These are phyloP conservation scores for Bruguiera hainesii DNA, from an alignment of 441 rosid genomes.

Conservation along the genomic window DNA sequence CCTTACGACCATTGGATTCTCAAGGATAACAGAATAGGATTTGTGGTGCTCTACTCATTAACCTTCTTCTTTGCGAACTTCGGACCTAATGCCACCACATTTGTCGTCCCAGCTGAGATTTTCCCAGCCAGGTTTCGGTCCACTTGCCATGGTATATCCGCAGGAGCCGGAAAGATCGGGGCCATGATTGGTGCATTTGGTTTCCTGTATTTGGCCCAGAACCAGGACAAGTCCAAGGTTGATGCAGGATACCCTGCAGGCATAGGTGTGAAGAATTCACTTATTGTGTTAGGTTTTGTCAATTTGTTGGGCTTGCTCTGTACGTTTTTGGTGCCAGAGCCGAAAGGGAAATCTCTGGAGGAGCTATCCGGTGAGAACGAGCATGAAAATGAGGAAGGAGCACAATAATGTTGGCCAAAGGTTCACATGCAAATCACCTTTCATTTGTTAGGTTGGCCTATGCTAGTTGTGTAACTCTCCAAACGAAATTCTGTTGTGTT, in stretches of 20 bases:
- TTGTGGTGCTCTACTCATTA: slow-evolving; percentile 48
- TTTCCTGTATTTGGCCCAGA: slow-evolving; percentile 57
- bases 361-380: slow-evolving; percentile 63
- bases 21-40: slow-evolving; percentile 49
- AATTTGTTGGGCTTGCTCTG: slow-evolving; percentile 45
- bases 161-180: slow-evolving; percentile 60
- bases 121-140: slow-evolving; percentile 68
- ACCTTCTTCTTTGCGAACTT: slow-evolving; percentile 74
- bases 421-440: background rate
- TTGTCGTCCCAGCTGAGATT: slow-evolving; percentile 73
- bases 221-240: slow-evolving; percentile 44
- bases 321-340: slow-evolving; percentile 60
- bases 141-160: slow-evolving; percentile 69
- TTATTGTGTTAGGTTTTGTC: slow-evolving; percentile 42
- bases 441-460: background rate
- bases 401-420: background rate
- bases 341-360: slow-evolving; percentile 60
- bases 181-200: slow-evolving; percentile 71
- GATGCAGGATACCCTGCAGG: slow-evolving; percentile 71
- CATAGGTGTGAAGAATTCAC: slow-evolving; percentile 58
- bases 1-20: slow-evolving; percentile 61
- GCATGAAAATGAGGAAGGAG: background rate
- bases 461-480: too few relatives aligned
- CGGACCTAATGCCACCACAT: slow-evolving; percentile 69
- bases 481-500: too few relatives aligned